Base-by-base conservation (phyloP, 352 stramenopile genomes). In the Globisporangium cystogenes region DNA sequence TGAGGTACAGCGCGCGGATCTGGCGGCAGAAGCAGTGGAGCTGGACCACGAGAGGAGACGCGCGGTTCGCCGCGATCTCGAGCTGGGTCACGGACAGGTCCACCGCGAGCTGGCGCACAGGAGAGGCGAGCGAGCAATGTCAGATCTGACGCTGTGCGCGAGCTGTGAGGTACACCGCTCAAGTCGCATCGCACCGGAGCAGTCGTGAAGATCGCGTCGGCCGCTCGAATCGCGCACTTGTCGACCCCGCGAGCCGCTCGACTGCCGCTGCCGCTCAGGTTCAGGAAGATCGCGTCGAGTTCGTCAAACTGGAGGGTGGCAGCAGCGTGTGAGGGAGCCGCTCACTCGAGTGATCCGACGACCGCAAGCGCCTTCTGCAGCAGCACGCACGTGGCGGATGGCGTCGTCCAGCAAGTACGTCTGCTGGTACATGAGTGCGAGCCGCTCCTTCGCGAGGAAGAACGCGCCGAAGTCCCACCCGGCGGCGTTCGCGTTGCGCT, bases 401-500 rank as follows among this genome's bases (percentile, higher is more conserved):
- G 77, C 76, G 48, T 94, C 82, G 48, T 95, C 84, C 10, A 89
- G 73, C 6, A 95, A 52, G 62, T 86, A 87, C 60, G 82, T 85
- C 51, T 93, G 82, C 55, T 89, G 80, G 54, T 93, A 95, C 76
- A 91, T 87, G 51, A 90, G 61, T 7, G 84, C 84, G 18, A 95
- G 58, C 7, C 66, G 67, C 37, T 94, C 84, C 51, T 94, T 94
- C 5, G 81, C 77, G 14, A 86, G 45, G 44, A 91, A 89, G 37
- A 93, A 95, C 6, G 77, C 70, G 21, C 80, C 71, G 62, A 91
- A 91, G 51, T 95, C 68, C 84, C 84, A 95, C 3, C 63, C 72
- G 0, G 64, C 35, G 2, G 70, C 27, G 3, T 68, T 67, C 7
- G 66, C 16, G 4, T 67, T 67, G 4, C 84, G 66, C 59, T 87